phyloP scores from a whole-genome alignment of 2,329 filamentous ascomycete genomes.

The Penicillium sp. region DNA sequence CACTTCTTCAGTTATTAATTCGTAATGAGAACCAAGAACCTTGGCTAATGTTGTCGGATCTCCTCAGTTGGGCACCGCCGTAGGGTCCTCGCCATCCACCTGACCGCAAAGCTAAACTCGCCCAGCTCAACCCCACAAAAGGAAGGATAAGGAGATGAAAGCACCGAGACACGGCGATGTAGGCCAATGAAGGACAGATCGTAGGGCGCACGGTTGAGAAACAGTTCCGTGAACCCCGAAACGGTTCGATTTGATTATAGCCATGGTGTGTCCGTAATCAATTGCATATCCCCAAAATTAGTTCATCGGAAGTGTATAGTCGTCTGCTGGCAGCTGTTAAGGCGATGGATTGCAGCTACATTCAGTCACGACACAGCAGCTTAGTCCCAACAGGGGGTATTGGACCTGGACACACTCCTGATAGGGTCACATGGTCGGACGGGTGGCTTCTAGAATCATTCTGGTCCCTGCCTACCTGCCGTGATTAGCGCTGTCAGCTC shows the following conservation, averaged over 20 bases:
- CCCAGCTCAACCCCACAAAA: neutral
- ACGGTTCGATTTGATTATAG: neutral
- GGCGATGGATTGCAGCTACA: conserved; percentile 1
- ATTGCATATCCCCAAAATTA: neutral
- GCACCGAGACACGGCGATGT: neutral
- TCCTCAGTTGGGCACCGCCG: neutral
- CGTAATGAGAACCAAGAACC: neutral
- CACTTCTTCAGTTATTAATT: conserved; percentile 2
- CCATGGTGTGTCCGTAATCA: neutral
- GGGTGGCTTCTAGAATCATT: neutral
- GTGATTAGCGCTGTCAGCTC: neutral
- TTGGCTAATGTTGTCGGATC: neutral
- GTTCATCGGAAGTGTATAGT: neutral
- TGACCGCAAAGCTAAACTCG: neutral
- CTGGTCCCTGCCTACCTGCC: neutral
- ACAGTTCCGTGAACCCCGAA: neutral
- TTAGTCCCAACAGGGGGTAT: conserved; percentile 12
- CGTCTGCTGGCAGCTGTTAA: neutral
- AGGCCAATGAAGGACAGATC: neutral
- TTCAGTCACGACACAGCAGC: conserved; percentile 14
- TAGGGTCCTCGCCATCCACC: neutral
- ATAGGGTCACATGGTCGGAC: neutral
- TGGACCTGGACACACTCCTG: conserved; percentile 5
- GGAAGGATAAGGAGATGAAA: neutral
- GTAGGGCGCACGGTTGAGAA: neutral